Evolutionary conservation across 2,329 filamentous ascomycete species (phyloP).

Genomic region (Colletotrichum eleusines): DNA sequence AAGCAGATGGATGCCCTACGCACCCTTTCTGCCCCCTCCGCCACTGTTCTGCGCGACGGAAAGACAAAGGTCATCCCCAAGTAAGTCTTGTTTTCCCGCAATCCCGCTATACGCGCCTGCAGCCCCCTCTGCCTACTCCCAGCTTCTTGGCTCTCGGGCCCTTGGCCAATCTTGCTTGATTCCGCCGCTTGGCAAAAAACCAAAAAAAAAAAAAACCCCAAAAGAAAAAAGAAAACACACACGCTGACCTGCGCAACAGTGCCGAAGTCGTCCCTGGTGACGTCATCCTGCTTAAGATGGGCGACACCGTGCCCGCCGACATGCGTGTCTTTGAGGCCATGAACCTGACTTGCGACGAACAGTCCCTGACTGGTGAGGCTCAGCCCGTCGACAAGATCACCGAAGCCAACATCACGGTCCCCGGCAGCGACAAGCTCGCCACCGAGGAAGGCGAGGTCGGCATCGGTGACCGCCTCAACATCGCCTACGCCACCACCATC

Average conservation of each 20-base stretch:
- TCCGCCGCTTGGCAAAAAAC: constrained; percentile 41
- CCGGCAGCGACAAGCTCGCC: constrained; percentile 60
- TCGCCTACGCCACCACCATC: constrained; percentile 80
- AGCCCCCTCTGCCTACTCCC: not conserved
- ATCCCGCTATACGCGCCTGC: not conserved
- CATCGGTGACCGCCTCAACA: constrained; percentile 79
- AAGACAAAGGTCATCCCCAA: constrained; percentile 68
- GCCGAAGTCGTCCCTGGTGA: constrained; percentile 79
- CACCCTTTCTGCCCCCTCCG: constrained; percentile 72
- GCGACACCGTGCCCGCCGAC: constrained; percentile 81
- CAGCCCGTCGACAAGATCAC: constrained; percentile 76
- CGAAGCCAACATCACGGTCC: constrained; percentile 60
- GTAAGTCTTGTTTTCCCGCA: constrained; percentile 54
- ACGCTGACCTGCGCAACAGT: constrained; percentile 52
- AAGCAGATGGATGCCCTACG: constrained; percentile 75
- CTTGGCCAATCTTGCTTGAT: constrained; percentile 12
- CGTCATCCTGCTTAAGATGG: constrained; percentile 74
- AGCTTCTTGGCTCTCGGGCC: constrained; percentile 13
- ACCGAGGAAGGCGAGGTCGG: constrained; percentile 64
- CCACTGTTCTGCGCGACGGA: constrained; percentile 71
- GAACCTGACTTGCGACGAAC: constrained; percentile 85
- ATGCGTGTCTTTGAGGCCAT: constrained; percentile 77
- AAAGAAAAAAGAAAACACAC: not conserved
- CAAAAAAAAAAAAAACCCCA: too few species aligned
- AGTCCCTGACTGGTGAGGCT: constrained; percentile 81